phyloP scores from a whole-genome alignment of 2,329 filamentous ascomycete genomes.

The Trichophyton simii region DNA sequence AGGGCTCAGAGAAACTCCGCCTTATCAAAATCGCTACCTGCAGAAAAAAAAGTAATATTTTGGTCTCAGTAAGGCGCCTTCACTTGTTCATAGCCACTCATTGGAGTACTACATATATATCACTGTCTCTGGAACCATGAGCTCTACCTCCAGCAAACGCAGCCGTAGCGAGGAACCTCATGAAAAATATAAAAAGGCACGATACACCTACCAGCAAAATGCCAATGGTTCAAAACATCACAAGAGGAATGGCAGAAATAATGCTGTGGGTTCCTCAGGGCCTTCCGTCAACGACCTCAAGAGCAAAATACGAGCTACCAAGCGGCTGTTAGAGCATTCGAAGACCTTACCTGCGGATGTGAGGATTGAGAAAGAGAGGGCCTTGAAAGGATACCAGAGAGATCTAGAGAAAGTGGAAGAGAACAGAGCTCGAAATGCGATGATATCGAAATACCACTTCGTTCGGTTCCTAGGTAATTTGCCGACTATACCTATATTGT shows the following conservation, averaged over 20 bases:
- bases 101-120: background rate
- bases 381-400: constrained; percentile 43
- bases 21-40: background rate
- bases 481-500: no score
- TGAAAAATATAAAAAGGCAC: constrained; percentile 3
- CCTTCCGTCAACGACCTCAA: constrained; percentile 41
- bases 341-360: constrained; percentile 40
- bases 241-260: background rate
- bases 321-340: constrained; percentile 37
- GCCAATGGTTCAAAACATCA: background rate
- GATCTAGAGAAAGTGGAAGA: constrained; percentile 41
- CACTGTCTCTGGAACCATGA: background rate
- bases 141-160: constrained; percentile 1
- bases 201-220: constrained; percentile 4
- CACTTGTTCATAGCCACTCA: background rate
- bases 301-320: constrained; percentile 43
- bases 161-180: background rate
- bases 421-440: constrained; percentile 40
- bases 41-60: background rate
- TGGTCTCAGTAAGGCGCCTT: background rate
- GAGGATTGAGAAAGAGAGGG: constrained; percentile 47
- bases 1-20: background rate
- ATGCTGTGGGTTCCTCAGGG: background rate
- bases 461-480: constrained; percentile 48
- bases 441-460: constrained; percentile 52